Evolutionary conservation across 208 protist species (phyloP), one percentile per base, ranked within the genome.

Genomic region (Crithidia fasciculata): DNA sequence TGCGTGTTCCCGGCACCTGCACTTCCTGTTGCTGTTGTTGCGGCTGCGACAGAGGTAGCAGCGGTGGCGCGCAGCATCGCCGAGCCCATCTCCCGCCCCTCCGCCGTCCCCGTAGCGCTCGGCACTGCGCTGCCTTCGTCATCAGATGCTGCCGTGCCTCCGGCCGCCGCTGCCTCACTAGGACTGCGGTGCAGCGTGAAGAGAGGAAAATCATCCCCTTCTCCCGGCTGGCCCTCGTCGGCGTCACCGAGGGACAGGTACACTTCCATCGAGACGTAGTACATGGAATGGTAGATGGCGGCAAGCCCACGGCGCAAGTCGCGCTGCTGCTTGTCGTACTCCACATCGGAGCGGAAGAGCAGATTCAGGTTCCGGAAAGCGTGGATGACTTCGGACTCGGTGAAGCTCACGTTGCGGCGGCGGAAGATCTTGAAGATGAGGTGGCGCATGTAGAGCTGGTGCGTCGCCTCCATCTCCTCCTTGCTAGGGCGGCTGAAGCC

Each of bases 361-460:
- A 88, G 61, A 40, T 75, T 69, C 69, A 88, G 41, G 43, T 62
- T 59, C n/a, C 84, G 77, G 43, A 88, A 74, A 10, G 81, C 76
- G 7, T 66, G 70, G 0, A 60, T 49, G 36, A 69, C 77, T 61
- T 85, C 80, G 7, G 58, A 60, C 15, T 85, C 81, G 36, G 84
- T 83, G 64, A 78, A 84, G 78, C 77, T 84, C 19, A 81, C 59
- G 63, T 85, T 88, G 69, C 80, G 80, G 10, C 84, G 76, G 9
- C 81, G 80, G 49, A 88, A 86, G 12, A 88, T 83, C 64, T 88
- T 88, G 66, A 85, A 86, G 73, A 88, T 81, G 56, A 88, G 60
- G 71, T 88, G 84, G 52, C 78, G 80, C 84, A 88, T 88, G 81
- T 88, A 88, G 40, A 81, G 81, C 69, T 84, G 81, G 62, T 78